Conservation (phyloP, 495 filamentous ascomycete species). For the Echria macrotheca region DNA sequence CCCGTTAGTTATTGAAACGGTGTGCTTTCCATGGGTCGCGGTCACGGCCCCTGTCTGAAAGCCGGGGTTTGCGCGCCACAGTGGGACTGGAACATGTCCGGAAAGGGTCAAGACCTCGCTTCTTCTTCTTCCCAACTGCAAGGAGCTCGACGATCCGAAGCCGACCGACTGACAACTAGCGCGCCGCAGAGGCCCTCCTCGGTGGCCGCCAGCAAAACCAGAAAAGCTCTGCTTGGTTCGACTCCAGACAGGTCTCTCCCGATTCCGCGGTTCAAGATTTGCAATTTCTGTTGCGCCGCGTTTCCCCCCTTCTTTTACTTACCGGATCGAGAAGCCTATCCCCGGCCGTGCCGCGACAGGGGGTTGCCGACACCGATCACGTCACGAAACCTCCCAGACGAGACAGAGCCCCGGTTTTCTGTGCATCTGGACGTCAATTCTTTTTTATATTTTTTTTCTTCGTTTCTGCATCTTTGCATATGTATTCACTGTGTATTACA, state of each 20-base stretch:
- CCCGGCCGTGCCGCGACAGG: constrained; percentile 1
- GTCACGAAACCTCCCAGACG: constrained; percentile 6
- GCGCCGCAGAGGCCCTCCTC: too few relatives aligned
- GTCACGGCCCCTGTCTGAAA: not conserved
- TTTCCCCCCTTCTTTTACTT: not conserved
- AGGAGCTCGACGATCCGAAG: too few relatives aligned
- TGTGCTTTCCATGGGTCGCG: constrained; percentile 1
- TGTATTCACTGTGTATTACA: constrained; percentile 8
- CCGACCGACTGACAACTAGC: too few relatives aligned
- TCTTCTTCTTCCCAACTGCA: too few relatives aligned
- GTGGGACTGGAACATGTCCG: not conserved
- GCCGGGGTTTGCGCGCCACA: constrained; percentile 1
- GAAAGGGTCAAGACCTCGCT: not conserved
- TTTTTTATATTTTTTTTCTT: not conserved
- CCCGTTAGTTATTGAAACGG: constrained; percentile 13
- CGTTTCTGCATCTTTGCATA: constrained; percentile 5
- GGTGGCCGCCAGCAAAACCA: too few relatives aligned
- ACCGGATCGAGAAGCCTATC: not conserved
- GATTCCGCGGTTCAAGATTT: not conserved
- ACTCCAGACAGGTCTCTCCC: too few relatives aligned
- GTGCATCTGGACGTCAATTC: too few relatives aligned
- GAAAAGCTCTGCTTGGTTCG: too few relatives aligned
- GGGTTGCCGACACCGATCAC: constrained; percentile 4
- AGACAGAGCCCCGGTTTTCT: too few relatives aligned
- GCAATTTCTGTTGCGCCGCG: constrained; percentile 1